Conservation (phyloP, 192 early-diverging fungal species). For the Spizellomyces punctatus region DNA sequence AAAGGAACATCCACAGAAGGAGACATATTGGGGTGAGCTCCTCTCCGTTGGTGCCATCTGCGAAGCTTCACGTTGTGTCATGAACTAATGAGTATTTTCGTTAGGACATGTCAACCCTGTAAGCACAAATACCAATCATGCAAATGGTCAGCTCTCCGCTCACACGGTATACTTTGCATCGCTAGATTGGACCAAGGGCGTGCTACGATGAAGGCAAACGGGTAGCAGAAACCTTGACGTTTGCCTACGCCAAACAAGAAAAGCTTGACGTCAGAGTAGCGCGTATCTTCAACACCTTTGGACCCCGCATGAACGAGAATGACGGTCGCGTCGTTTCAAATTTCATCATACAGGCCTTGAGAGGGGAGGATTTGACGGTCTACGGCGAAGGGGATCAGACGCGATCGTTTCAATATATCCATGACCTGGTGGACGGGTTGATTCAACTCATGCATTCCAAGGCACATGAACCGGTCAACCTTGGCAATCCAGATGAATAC, state of each 20-base stretch:
- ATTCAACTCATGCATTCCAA: conserved; percentile 77
- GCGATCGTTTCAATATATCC: conserved; percentile 83
- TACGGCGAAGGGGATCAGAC: conserved; percentile 83
- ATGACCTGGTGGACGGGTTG: conserved; percentile 81
- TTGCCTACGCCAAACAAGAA: conserved; percentile 75
- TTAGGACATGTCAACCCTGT: conserved; percentile 38
- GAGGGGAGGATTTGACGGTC: conserved; percentile 73
- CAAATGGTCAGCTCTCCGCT: too few species aligned
- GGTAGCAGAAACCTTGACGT: conserved; percentile 81
- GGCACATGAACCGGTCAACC: conserved; percentile 67
- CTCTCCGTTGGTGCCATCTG: too few species aligned
- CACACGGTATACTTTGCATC: too few species aligned
- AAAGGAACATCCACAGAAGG: conserved; percentile 80
- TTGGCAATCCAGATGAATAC: conserved; percentile 85
- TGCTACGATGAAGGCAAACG: conserved; percentile 90
- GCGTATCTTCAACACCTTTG: conserved; percentile 79
- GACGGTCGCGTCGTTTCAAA: conserved; percentile 86
- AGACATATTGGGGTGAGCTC: conserved; percentile 76
- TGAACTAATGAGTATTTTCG: too few species aligned
- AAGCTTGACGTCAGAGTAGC: conserved; percentile 76
- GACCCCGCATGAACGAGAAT: conserved; percentile 82
- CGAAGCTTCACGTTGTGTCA: not conserved
- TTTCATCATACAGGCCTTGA: conserved; percentile 82
- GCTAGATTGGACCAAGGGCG: conserved; percentile 74
- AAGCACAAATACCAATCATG: not conserved